Percentiles rank a stretch among this genome's conserved stretches.
These are phyloP conservation scores for Exophiala alcalophila DNA, from an alignment of 2,329 filamentous ascomycete genomes.

Conservation along the genomic window DNA sequence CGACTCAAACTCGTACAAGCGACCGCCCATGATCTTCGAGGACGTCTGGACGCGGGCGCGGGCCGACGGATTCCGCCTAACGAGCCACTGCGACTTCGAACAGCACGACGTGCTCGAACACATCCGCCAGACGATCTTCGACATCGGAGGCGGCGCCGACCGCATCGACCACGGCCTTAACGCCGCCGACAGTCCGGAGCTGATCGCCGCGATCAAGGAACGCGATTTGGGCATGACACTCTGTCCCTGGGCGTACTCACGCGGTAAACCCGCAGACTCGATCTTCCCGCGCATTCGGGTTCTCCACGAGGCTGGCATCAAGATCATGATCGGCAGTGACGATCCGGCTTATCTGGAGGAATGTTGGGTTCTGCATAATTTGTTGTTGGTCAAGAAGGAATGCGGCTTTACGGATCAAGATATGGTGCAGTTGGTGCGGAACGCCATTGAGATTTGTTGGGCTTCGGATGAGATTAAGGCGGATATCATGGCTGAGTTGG, in stretches of 20 bases:
- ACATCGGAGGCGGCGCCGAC: constrained; percentile 26
- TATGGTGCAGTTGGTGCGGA: constrained; percentile 42
- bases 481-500: constrained; percentile 13
- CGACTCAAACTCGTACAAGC: constrained; percentile 13
- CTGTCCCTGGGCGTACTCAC: constrained; percentile 43
- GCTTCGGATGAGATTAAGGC: constrained; percentile 41
- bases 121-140: constrained; percentile 40
- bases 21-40: constrained; percentile 10
- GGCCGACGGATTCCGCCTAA: constrained; percentile 44
- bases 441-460: constrained; percentile 51
- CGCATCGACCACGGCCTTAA: constrained; percentile 46
- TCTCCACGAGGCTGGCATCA: constrained; percentile 46
- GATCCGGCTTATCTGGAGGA: constrained; percentile 52
- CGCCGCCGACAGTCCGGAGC: constrained; percentile 35
- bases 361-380: constrained; percentile 50
- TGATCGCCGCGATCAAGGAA: constrained; percentile 36
- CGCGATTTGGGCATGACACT: constrained; percentile 41
- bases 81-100: constrained; percentile 51
- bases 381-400: constrained; percentile 45
- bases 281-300: constrained; percentile 39
- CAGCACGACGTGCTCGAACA: constrained; percentile 48
- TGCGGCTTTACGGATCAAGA: constrained; percentile 43
- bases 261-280: constrained; percentile 29
- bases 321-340: constrained; percentile 49
- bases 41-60: constrained; percentile 32